Conservation (phyloP, 2,329 filamentous ascomycete genomes). For the Venturia pyrina region DNA sequence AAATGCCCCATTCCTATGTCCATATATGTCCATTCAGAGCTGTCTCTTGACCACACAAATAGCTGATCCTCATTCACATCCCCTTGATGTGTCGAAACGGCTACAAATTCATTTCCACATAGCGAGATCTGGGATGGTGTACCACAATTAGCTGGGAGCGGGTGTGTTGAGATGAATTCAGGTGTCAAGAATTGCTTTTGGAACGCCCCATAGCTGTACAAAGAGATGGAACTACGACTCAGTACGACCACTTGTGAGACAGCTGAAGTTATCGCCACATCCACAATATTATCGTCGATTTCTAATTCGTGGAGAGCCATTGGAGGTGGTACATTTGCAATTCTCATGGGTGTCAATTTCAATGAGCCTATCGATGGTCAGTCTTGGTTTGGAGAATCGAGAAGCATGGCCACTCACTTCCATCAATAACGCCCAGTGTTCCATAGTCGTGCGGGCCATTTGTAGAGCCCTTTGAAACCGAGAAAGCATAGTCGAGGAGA, state of each 20-base stretch:
- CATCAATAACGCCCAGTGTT: slow-evolving; percentile 75
- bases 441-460: slow-evolving; percentile 66
- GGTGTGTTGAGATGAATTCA: slow-evolving; percentile 29
- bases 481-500: slow-evolving; percentile 57
- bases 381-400: slow-evolving; percentile 13
- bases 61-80: neutral
- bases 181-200: slow-evolving; percentile 30
- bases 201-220: slow-evolving; percentile 53
- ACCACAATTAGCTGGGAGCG: neutral
- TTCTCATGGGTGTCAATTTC: slow-evolving; percentile 76
- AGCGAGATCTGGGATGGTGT: slow-evolving; percentile 4
- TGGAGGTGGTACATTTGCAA: slow-evolving; percentile 81
- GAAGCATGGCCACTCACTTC: slow-evolving; percentile 35
- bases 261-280: slow-evolving; percentile 53
- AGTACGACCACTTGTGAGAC: slow-evolving; percentile 54
- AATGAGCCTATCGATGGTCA: slow-evolving; percentile 39
- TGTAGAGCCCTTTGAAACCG: slow-evolving; percentile 58
- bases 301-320: slow-evolving; percentile 75
- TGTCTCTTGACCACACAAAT: neutral
- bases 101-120: neutral
- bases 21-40: neutral
- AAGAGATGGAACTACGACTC: slow-evolving; percentile 52
- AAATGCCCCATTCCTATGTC: neutral
- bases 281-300: slow-evolving; percentile 53
- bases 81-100: neutral